Evolutionary conservation across 768 basidiomycete genomes (phyloP).

Genomic region (Stropharia rugosoannulata): DNA sequence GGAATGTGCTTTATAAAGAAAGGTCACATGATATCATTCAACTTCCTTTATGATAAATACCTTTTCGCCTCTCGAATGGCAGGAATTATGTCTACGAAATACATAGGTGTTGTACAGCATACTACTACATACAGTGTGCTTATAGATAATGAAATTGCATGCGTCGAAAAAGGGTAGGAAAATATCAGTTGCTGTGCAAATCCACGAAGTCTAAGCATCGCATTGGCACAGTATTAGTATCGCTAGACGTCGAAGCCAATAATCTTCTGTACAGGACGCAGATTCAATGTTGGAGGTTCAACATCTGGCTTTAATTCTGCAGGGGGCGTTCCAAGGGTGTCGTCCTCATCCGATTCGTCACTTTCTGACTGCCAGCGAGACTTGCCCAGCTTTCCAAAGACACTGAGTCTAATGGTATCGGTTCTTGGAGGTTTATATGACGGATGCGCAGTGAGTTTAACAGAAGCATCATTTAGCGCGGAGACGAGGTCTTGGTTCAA

Average conservation of each 20-base stretch:
- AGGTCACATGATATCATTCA: slow-evolving; percentile 4
- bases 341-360: slow-evolving; percentile 52
- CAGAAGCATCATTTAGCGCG: slow-evolving; percentile 51
- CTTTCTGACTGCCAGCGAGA: slow-evolving; percentile 56
- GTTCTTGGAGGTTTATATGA: slow-evolving; percentile 37
- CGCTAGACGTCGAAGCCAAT: slow-evolving; percentile 50
- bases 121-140: slow-evolving; percentile 6
- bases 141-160: slow-evolving; percentile 1
- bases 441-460: slow-evolving; percentile 42
- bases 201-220: background rate
- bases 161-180: background rate
- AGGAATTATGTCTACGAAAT: background rate
- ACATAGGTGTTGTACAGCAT: slow-evolving; percentile 3
- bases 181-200: background rate
- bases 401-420: slow-evolving; percentile 54
- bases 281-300: slow-evolving; percentile 52
- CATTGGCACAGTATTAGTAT: background rate
- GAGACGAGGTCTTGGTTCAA: slow-evolving; percentile 62
- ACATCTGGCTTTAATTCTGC: slow-evolving; percentile 34
- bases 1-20: background rate
- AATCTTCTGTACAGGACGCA: slow-evolving; percentile 58
- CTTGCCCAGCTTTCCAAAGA: slow-evolving; percentile 56
- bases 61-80: background rate
- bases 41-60: background rate
- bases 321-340: slow-evolving; percentile 46